A percentile compares a stretch with the other conserved stretches of the same genome.
Conservation (phyloP, 495 filamentous ascomycete genomes). For the Aspergillus funiculosus region DNA sequence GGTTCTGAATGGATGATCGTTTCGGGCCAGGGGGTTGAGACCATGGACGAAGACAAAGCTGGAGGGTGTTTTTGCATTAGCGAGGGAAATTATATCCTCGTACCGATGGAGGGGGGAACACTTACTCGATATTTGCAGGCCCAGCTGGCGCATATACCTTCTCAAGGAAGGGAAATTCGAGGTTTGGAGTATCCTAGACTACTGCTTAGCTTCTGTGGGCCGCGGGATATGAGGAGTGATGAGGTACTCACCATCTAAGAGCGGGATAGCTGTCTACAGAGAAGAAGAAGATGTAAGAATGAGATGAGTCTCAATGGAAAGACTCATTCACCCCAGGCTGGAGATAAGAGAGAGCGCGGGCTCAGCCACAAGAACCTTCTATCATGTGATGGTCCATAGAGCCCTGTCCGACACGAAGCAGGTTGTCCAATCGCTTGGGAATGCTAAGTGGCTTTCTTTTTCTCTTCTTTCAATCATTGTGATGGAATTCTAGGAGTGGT, state of each 20-base stretch:
- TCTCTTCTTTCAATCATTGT: background rate
- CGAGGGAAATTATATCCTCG: background rate
- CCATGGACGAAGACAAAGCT: constrained; percentile 40
- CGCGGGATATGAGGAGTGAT: background rate
- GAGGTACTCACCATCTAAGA: constrained; percentile 7
- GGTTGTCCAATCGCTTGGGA: constrained; percentile 12
- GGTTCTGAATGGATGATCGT: constrained; percentile 38
- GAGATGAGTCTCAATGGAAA: background rate
- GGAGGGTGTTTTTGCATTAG: background rate
- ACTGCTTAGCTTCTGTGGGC: background rate
- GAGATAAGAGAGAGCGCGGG: constrained; percentile 4
- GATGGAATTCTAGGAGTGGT: background rate
- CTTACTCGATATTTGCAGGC: constrained; percentile 32
- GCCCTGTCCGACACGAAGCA: background rate
- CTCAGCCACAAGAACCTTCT: constrained; percentile 6
- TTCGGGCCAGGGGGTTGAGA: constrained; percentile 33
- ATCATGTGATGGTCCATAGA: constrained; percentile 12
- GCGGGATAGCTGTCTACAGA: background rate
- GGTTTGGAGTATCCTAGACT: constrained; percentile 23
- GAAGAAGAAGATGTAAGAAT: background rate
- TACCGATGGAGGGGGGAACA: background rate
- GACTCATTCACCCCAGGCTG: background rate
- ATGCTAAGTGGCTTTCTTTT: no score
- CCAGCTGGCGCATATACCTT: constrained; percentile 29
- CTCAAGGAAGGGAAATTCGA: constrained; percentile 36